phyloP scores from a whole-genome alignment of 2,329 filamentous ascomycete species.

The Ilyonectria sp. region DNA sequence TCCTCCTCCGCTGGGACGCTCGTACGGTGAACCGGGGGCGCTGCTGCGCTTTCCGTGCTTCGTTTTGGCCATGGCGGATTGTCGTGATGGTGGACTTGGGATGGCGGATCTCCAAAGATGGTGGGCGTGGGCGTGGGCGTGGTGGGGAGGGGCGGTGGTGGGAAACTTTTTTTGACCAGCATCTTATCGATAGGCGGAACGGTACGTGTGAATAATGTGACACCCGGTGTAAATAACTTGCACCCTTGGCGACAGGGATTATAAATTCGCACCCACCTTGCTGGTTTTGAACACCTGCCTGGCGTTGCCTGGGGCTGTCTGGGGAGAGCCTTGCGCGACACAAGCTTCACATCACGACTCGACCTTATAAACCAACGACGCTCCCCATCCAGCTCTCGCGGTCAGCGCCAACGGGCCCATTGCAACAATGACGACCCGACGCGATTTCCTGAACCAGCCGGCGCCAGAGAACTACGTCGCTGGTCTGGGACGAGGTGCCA shows the following conservation, averaged over 20 bases:
- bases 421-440: conserved; percentile 71
- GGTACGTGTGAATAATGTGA: background rate
- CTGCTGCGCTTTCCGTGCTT: conserved; percentile 67
- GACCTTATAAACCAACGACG: conserved; percentile 13
- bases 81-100: conserved; percentile 24
- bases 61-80: conserved; percentile 66
- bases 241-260: too few species aligned
- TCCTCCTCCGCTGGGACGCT: conserved; percentile 51
- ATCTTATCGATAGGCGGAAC: conserved; percentile 40
- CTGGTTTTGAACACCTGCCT: conserved; percentile 19
- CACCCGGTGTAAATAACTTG: conserved; percentile 7
- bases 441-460: conserved; percentile 90
- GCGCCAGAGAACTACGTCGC: conserved; percentile 93
- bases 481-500: conserved; percentile 96
- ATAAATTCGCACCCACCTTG: conserved; percentile 7
- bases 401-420: conserved; percentile 33
- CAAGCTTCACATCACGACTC: conserved; percentile 21
- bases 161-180: conserved; percentile 45
- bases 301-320: conserved; percentile 23
- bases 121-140: conserved; percentile 12
- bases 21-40: conserved; percentile 60
- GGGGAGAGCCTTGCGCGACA: conserved; percentile 18
- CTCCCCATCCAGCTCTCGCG: conserved; percentile 17
- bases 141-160: conserved; percentile 43
- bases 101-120: conserved; percentile 24